Evolutionary conservation across 192 early-diverging fungal genomes (phyloP), one percentile per base, ranked within the genome.

Genomic region (Backusella luteola): DNA sequence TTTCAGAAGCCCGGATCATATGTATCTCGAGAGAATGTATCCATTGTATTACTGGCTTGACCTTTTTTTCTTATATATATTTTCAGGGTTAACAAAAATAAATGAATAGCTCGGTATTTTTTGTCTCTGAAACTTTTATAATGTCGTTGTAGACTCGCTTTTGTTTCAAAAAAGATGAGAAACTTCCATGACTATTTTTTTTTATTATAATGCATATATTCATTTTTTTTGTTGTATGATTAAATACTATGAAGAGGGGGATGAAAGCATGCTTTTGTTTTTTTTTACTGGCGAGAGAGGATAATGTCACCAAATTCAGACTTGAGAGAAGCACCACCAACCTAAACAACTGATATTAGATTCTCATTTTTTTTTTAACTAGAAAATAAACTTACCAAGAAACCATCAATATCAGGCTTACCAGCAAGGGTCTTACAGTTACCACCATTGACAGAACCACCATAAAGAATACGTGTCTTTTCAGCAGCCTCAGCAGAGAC

Each of bases 251-350:
- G 42, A 3, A 49, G 46, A 19, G 15, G 46, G 1, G 15, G 46
- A 49, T 19, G 15, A 17, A 6, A 19, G 8, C 15, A 19, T 49
- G 4, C 1, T 49, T 17, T 49, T 49, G 17, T 46, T 46, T 49
- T 49, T 49, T 23, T 73, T 76, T 77, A 81, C 44, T 71, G 73
- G 12, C 80, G 76, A 66, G 89, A 85, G 15, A 81, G 81, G 76
- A 89, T 82, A 69, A 96, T 96, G 34, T 87, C 87, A 67, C 89
- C 82, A 78, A 96, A 96, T 80, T 96, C 94, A 59, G 91, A 90
- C 88, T 98, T 99, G 81, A 99, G 91, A 49, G 93, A 96, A 72
- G 98, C 98, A 80, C 98, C 98, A 83, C 98, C 98, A 67, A 99
- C 69, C 69, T 71, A 71, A 26, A 69, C 7, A 69, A 41, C 11